These are phyloP conservation scores for Camillea tinctor DNA, from an alignment of 2,329 filamentous ascomycete species.

Conservation along the genomic window DNA sequence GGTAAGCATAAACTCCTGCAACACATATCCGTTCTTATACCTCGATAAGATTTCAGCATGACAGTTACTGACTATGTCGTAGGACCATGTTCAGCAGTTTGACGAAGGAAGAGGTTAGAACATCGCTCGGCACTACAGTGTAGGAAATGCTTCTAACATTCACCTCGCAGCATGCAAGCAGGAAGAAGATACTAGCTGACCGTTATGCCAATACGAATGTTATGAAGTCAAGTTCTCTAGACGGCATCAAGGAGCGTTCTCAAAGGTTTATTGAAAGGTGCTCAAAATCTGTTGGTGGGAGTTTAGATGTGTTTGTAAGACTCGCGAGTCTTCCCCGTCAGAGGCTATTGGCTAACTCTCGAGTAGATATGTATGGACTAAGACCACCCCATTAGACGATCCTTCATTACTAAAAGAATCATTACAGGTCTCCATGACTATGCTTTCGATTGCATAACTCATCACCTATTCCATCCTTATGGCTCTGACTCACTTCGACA, in stretches of 20 bases:
- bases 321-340: background rate
- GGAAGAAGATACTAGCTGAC: slow-evolving; percentile 63
- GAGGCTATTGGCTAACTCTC: slow-evolving; percentile 11
- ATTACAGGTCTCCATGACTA: slow-evolving; percentile 57
- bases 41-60: background rate
- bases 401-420: slow-evolving; percentile 12
- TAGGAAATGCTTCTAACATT: background rate
- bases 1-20: slow-evolving; percentile 35
- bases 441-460: slow-evolving; percentile 67
- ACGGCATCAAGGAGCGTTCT: slow-evolving; percentile 58
- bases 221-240: slow-evolving; percentile 52
- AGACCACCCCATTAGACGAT: slow-evolving; percentile 1
- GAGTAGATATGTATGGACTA: slow-evolving; percentile 27
- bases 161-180: slow-evolving; percentile 54
- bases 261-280: slow-evolving; percentile 55
- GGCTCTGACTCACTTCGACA: slow-evolving; percentile 60
- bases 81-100: slow-evolving; percentile 62
- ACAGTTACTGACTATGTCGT: slow-evolving; percentile 1
- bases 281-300: slow-evolving; percentile 40
- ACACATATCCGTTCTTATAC: background rate
- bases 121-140: background rate
- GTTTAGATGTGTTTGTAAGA: slow-evolving; percentile 60
- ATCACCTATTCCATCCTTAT: slow-evolving; percentile 67
- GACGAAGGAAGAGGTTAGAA: slow-evolving; percentile 50
- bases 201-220: slow-evolving; percentile 69